Evolutionary conservation across 106 monocot species (phyloP), one percentile per base, ranked within the genome.

Genomic region (Iris macrosiphon): DNA sequence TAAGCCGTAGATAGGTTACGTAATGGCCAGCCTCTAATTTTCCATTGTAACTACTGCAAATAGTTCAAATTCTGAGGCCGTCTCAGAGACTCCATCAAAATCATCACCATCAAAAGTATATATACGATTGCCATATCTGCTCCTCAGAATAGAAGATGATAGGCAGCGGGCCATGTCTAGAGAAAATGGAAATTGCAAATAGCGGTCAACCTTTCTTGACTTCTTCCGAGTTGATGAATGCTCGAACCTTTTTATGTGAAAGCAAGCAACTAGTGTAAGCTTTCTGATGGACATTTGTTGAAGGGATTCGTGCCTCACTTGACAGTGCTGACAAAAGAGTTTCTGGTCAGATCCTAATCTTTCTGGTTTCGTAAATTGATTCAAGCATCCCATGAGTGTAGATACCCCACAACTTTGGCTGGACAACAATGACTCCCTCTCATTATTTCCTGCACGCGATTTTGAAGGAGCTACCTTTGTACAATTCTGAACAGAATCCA

Each of bases 241-340:
- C 59, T 86, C 95, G 46, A 90, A 96, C 28, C 95, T 70, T 75
- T 96, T 96, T 19, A 96, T 77, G 40, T 96, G 95, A 63, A 96
- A 96, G 54, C 79, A 86, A 13, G 75, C 61, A 27, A 96, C 89
- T 16, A 96, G 19, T 46, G 95, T 85, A 45, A 96, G 85, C 56
- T 79, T 86, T 59, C 77, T 74, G 22, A 96, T 86, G 24, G 89
- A 96, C 89, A 96, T 86, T 57, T 96, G 95, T 53, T 96, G 86
- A 47, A 96, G 51, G 24, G 86, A 90, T 56, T 96, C 95, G 70
- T 89, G 82, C 60, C 79, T 79, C 45, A 78, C 74, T 63, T 90
- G 78, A 71, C 95, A 96, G 4, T 72, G 73, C 61, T 82, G 82
- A 45, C 95, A 96, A 45, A 82, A 77, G 57, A 96, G 64, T 42